phyloP scores from a whole-genome alignment of 495 filamentous ascomycete species.

The Cercophora sp. region DNA sequence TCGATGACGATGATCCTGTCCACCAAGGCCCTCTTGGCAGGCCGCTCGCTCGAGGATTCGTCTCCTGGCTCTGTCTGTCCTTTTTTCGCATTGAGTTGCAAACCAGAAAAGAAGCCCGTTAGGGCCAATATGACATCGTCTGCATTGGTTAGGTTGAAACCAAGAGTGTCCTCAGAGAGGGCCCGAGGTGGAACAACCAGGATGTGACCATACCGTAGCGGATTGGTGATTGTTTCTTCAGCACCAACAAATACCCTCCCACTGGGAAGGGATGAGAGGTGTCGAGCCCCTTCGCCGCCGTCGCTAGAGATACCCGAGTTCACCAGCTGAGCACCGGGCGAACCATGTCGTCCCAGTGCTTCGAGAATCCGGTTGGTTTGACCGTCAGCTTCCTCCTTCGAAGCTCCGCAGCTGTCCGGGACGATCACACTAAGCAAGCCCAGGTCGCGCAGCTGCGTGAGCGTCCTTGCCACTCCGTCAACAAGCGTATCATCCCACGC shows the following conservation, averaged over 20 bases:
- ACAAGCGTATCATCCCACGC: conserved; percentile 62
- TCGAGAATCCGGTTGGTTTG: conserved; percentile 72
- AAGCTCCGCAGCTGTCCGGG: conserved; percentile 52
- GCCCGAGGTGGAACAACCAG: conserved; percentile 71
- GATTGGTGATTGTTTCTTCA: conserved; percentile 58
- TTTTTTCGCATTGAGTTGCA: conserved; percentile 31
- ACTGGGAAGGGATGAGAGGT: conserved; percentile 15
- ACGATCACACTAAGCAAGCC: conserved; percentile 80
- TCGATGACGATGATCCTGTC: conserved; percentile 90
- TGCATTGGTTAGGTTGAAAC: conserved; percentile 50
- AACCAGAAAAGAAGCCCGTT: conserved; percentile 65
- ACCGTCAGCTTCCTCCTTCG: conserved; percentile 46
- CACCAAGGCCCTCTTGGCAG: conserved; percentile 55
- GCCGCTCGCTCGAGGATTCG: conserved; percentile 42
- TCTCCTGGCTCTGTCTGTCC: conserved; percentile 21
- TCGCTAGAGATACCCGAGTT: conserved; percentile 56
- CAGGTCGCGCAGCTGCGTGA: conserved; percentile 75
- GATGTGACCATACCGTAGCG: conserved; percentile 72
- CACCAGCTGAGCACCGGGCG: conserved; percentile 62
- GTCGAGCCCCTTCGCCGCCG: conserved; percentile 24
- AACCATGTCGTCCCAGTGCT: conserved; percentile 65
- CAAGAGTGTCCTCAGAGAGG: conserved; percentile 57
- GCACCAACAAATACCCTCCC: conserved; percentile 36
- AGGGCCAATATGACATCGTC: conserved; percentile 70
- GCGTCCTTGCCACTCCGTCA: conserved; percentile 72